Conservation (phyloP, 306 rosid genomes). For the Corylus heterophylla region DNA sequence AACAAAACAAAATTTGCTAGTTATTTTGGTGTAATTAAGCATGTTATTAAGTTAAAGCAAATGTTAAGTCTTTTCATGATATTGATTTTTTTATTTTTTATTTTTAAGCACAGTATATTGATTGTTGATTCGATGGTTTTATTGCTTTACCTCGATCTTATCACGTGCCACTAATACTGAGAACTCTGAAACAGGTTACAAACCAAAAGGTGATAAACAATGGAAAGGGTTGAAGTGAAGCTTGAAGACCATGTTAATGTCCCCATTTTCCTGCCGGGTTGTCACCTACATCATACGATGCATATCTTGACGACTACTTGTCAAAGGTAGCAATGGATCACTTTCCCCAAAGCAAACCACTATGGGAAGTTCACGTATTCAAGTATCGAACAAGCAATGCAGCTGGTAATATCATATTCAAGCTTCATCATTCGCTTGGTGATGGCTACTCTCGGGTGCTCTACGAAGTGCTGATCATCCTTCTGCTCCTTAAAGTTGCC, state of each 20-base stretch:
- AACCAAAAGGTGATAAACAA: not conserved
- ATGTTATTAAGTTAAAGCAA: too few relatives aligned
- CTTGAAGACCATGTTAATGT: constrained; percentile 5
- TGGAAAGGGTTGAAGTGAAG: constrained; percentile 12
- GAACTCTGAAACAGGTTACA: not conserved
- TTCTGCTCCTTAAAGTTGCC: constrained; percentile 1
- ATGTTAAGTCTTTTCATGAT: too few relatives aligned
- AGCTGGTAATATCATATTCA: not conserved
- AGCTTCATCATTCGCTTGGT: constrained; percentile 21
- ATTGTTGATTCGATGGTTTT: too few relatives aligned
- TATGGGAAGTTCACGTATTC: constrained; percentile 17
- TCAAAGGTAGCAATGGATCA: constrained; percentile 6
- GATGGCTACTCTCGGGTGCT: constrained; percentile 27
- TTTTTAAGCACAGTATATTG: too few relatives aligned
- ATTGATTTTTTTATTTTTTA: too few relatives aligned
- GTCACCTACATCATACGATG: not conserved
- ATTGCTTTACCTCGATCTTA: too few relatives aligned
- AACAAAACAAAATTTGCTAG: too few relatives aligned
- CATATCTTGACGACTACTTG: not conserved
- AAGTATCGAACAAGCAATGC: constrained; percentile 18
- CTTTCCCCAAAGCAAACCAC: constrained; percentile 13
- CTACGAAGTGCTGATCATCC: constrained; percentile 13
- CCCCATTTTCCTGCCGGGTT: not conserved
- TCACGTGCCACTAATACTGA: too few relatives aligned
- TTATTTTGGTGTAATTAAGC: too few relatives aligned